Conservation (phyloP, 148 eudicot genomes). For the Chenopodium quinoa region DNA sequence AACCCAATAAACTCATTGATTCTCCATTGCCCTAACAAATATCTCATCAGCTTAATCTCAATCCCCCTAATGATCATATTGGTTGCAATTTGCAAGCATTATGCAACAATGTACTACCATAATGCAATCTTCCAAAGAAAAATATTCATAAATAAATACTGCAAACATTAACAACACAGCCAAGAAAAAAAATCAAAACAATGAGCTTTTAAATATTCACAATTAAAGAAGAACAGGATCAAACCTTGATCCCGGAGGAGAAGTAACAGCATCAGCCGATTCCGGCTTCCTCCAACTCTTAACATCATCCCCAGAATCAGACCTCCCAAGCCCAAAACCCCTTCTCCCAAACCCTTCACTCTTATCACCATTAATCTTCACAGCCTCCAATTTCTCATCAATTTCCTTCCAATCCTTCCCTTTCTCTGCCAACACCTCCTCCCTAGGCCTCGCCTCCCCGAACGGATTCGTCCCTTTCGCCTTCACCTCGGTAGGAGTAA, state of each 20-base stretch:
- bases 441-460: constrained; percentile 94
- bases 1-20: neutral
- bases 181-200: neutral
- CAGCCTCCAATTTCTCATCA: constrained; percentile 76
- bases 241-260: constrained; percentile 49
- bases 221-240: constrained; percentile 18
- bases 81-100: neutral
- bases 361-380: constrained; percentile 32
- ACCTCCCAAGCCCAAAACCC: constrained; percentile 54
- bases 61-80: neutral
- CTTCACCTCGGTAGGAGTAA: constrained; percentile 28
- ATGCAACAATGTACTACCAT: neutral
- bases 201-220: neutral
- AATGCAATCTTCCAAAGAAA: neutral
- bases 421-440: constrained; percentile 88
- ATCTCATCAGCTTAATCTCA: neutral
- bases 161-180: neutral
- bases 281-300: constrained; percentile 80
- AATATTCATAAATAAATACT: neutral
- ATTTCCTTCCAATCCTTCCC: constrained; percentile 98
- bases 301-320: constrained; percentile 36
- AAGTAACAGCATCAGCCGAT: constrained; percentile 27
- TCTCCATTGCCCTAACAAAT: neutral
- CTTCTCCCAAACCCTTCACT: constrained; percentile 40
- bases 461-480: constrained; percentile 73